Base-by-base conservation (phyloP, 306 rosid genomes). In the Crataegus laevigata region DNA sequence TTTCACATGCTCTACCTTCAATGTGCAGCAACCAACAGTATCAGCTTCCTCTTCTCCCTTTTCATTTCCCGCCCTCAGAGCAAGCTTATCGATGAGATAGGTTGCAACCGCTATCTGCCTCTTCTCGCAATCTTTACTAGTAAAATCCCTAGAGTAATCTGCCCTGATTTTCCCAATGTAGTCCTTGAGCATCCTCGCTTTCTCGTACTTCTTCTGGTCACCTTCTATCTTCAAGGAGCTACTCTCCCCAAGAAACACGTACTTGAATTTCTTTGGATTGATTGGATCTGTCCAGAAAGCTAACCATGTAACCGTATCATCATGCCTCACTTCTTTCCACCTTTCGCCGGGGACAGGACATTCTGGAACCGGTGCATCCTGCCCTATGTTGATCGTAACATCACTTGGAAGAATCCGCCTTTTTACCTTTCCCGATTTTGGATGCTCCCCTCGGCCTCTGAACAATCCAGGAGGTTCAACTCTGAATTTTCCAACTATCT, bases 371-470 rank as follows among this genome's bases (percentile, higher is more conserved):
- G 94, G 90, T 50, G 96, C 91, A 85, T 81, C 91, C 80, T 79
- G 82, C 82, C 96, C 99, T 77, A 94, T 90, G 82, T 94, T 94
- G 63, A 94, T 92, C 62, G 80, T 84, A 79, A 94, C 94, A 68
- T 94, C 99, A 52, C 87, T 66, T n/a, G 99, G 99, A 79, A 43
- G 88, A 79, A 94, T 94, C 60, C 97, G 93, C n/a, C 57, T 89
- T 86, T 94, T 94, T 84, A 92, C 79, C 78, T 85, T 90, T 69
- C 99, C 99, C 86, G 94, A 90, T 97, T 94, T 94, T 12, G 99
- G 99, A 86, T 94, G 97, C 90, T 94, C 99, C 80, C 97, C 99
- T 64, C 97, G 97, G 81, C 99, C 99, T 73, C 99, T 87, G 75
- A 94, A 94, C 78, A 94, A 87, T 71, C 96, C 99, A 38, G 99